Evolutionary conservation across 108 stramenopile genomes (phyloP).

Genomic region (Schizochytrium sp.): DNA sequence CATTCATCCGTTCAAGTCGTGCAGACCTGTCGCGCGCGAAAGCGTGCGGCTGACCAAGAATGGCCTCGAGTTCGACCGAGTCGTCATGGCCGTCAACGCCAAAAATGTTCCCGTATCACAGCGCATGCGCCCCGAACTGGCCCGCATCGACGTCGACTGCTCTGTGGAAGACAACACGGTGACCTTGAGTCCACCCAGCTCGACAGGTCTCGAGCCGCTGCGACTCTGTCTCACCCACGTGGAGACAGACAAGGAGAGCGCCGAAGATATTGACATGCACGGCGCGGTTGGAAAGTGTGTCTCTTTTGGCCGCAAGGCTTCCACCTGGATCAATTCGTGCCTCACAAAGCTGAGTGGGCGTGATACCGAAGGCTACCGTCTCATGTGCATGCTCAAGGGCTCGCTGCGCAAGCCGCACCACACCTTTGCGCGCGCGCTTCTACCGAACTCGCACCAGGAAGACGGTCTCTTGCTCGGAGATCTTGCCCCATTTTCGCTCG

Average conservation of each 20-base stretch:
- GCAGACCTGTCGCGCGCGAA: background rate
- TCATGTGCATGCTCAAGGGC: background rate
- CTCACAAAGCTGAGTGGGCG: background rate
- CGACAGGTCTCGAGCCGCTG: background rate
- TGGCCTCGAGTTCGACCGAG: background rate
- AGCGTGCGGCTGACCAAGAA: background rate
- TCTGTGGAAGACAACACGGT: background rate
- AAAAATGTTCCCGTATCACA: background rate
- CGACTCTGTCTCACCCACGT: background rate
- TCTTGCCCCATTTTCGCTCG: background rate
- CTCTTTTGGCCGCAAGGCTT: background rate
- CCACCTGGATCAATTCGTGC: background rate
- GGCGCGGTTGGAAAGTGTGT: background rate
- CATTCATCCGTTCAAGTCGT: background rate
- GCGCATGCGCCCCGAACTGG: background rate
- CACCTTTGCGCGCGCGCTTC: background rate
- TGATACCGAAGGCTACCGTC: background rate
- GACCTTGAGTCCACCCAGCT: background rate
- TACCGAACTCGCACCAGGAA: background rate
- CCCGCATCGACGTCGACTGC: background rate
- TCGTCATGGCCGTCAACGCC: background rate
- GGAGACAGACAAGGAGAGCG: background rate
- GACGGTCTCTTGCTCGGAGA: background rate
- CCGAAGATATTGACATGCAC: background rate
- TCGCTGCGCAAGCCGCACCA: background rate